A percentile compares a stretch with the other conserved stretches of the same genome.
These are phyloP conservation scores for Calcarisporium arbuscula DNA, from an alignment of 2,329 filamentous ascomycete species.

Conservation along the genomic window DNA sequence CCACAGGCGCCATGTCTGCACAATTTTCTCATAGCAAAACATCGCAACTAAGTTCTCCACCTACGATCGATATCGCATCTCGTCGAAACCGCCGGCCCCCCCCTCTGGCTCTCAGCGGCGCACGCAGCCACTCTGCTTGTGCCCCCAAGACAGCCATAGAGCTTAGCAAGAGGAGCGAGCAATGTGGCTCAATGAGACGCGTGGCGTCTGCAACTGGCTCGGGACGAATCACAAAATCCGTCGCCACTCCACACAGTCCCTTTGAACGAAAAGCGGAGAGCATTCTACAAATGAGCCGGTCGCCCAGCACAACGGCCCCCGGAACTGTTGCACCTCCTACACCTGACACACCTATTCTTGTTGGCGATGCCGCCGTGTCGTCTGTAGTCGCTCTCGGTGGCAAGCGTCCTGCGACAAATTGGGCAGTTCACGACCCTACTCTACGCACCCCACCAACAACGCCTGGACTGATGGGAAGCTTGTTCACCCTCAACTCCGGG, in stretches of 20 bases:
- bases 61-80: slow-evolving; percentile 47
- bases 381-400: too few relatives aligned
- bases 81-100: slow-evolving; percentile 41
- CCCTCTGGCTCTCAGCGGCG: slow-evolving; percentile 38
- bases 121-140: slow-evolving; percentile 35
- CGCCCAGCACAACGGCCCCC: slow-evolving; percentile 32
- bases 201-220: slow-evolving; percentile 45
- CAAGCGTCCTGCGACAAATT: too few relatives aligned
- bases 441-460: slow-evolving; percentile 49
- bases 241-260: slow-evolving; percentile 26
- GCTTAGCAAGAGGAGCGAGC: slow-evolving; percentile 36
- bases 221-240: slow-evolving; percentile 25
- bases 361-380: too few relatives aligned
- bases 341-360: slow-evolving; percentile 40
- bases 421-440: slow-evolving; percentile 32
- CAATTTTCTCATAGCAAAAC: too few relatives aligned
- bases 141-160: slow-evolving; percentile 44
- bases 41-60: slow-evolving; percentile 38
- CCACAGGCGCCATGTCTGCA: too few relatives aligned
- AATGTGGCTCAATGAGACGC: slow-evolving; percentile 44
- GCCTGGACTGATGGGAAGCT: slow-evolving; percentile 38
- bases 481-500: slow-evolving; percentile 33
- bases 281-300: slow-evolving; percentile 35
- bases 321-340: slow-evolving; percentile 41
- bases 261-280: slow-evolving; percentile 40